phyloP scores from a whole-genome alignment of 352 stramenopile species.

The Globisporangium nagaii region DNA sequence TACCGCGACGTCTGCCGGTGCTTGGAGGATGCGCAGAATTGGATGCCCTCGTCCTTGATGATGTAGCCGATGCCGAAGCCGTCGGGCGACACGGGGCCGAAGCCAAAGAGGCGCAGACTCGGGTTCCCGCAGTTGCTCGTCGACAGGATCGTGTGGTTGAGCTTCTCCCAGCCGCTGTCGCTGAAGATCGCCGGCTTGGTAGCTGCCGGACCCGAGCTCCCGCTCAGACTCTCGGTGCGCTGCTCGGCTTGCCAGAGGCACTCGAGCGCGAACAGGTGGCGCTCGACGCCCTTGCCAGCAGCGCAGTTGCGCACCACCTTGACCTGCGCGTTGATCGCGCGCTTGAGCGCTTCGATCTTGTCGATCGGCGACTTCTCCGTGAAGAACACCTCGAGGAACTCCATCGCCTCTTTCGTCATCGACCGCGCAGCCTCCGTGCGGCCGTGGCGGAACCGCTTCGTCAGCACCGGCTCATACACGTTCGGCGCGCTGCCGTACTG shows the following conservation, averaged over 20 bases:
- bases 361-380: slow-evolving; percentile 73
- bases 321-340: slow-evolving; percentile 86
- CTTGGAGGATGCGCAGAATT: slow-evolving; percentile 82
- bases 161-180: slow-evolving; percentile 81
- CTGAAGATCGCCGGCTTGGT: slow-evolving; percentile 79
- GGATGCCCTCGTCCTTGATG: slow-evolving; percentile 93
- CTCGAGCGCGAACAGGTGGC: slow-evolving; percentile 93
- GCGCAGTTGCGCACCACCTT: slow-evolving; percentile 86
- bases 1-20: slow-evolving; percentile 82
- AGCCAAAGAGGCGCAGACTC: slow-evolving; percentile 91
- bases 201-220: slow-evolving; percentile 15
- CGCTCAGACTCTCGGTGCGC: slow-evolving; percentile 16
- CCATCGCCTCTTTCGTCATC: slow-evolving; percentile 86
- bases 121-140: slow-evolving; percentile 97
- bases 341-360: slow-evolving; percentile 85
- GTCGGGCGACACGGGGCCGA: slow-evolving; percentile 90
- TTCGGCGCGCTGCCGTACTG: slow-evolving; percentile 87
- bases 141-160: slow-evolving; percentile 94
- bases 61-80: slow-evolving; percentile 98
- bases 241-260: slow-evolving; percentile 76
- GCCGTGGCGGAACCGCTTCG: slow-evolving; percentile 93
- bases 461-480: slow-evolving; percentile 95
- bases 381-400: slow-evolving; percentile 89
- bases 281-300: slow-evolving; percentile 89
- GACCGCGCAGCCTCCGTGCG: slow-evolving; percentile 93